Percentiles rank a stretch among this genome's conserved stretches.
Evolutionary conservation across 23 red algal species (phyloP).

Genomic region (Gracilaria caudata): DNA sequence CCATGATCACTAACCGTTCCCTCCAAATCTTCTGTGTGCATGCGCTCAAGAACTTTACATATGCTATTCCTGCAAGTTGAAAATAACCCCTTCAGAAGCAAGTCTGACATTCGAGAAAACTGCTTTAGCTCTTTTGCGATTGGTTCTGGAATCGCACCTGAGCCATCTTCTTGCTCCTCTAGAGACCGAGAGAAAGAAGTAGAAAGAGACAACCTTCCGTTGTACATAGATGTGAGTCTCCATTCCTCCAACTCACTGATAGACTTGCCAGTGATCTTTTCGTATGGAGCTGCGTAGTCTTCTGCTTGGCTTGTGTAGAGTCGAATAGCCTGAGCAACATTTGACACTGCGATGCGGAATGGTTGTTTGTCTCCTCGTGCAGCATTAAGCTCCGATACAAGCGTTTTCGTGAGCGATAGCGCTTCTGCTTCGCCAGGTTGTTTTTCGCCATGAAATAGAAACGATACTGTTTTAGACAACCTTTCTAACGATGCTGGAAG

Average conservation of each 20-base stretch:
- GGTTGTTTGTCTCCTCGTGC: slow-evolving; percentile 49
- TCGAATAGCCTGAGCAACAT: slow-evolving; percentile 58
- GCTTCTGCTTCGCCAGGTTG: slow-evolving; percentile 72
- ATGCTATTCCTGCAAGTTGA: slow-evolving; percentile 38
- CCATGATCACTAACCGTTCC: slow-evolving; percentile 60
- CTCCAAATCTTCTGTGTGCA: slow-evolving; percentile 70
- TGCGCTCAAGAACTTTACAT: slow-evolving; percentile 39
- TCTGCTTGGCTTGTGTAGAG: slow-evolving; percentile 64
- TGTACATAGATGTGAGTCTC: slow-evolving; percentile 71
- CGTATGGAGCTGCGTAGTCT: slow-evolving; percentile 60
- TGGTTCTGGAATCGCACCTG: slow-evolving; percentile 43
- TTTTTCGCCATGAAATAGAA: slow-evolving; percentile 51
- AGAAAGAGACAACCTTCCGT: slow-evolving; percentile 61
- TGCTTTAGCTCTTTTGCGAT: slow-evolving; percentile 49
- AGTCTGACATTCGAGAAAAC: slow-evolving; percentile 44
- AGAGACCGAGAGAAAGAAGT: slow-evolving; percentile 52
- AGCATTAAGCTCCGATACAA: slow-evolving; percentile 59
- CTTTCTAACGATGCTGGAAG: slow-evolving; percentile 70
- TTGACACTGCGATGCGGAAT: slow-evolving; percentile 55
- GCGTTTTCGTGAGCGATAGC: slow-evolving; percentile 39
- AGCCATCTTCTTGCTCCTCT: slow-evolving; percentile 56
- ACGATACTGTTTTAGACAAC: slow-evolving; percentile 51
- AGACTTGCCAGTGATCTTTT: slow-evolving; percentile 13
- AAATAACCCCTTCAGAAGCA: slow-evolving; percentile 59
- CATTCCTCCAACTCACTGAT: slow-evolving; percentile 56